Base-by-base conservation (phyloP, 768 basidiomycete species). In the Paxillus involutus region DNA sequence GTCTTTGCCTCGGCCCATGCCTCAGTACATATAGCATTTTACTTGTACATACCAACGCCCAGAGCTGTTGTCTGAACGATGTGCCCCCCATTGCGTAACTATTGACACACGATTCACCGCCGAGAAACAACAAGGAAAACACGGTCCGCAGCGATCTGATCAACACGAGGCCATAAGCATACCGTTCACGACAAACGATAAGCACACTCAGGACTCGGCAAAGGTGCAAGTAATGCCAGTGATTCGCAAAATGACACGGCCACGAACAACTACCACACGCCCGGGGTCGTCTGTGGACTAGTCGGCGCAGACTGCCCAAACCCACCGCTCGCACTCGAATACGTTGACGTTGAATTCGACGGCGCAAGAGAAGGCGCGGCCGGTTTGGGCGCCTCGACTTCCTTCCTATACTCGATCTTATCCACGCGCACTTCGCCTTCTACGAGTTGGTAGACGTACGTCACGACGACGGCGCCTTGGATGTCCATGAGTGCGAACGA, bases 401-500 rank as follows among this genome's bases (percentile, higher is more conserved):
- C 85, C 61, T 87, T 88, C 55, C 88, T 76, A 75, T 85, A 91
- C 68, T 91, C 89, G 51, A 93, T 87, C 77, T 93, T 93, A 75
- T 93, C 91, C 5, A 93, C 91, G n/a, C 90, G 80, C 3, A 95
- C 93, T 70, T 95, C 94, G 40, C 92, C 91, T 41, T 95, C 93
- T 43, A 96, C 88, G 30, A 96, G 83, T 65, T 95, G 93, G 70
- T 96, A 98, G 3, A 98, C 94, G 64, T 97, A 98, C 3, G 96
- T 98, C 26, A 97, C 94, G 33, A 99, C 91, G 9, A 96, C 93
- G 3, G 92, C 85, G 5, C 97, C 97, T 73, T 99, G 97, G 35
- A 99, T 88, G 68, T 98, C 97, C 89, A 99, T 93, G 43, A 98
- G 75, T 1, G 97, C 97, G 65, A 99, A 99, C 3, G 93, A 94